Evolutionary conservation across 1,284 basidiomycete genomes (phyloP), one percentile per base, ranked within the genome.

Genomic region (Porphyrellus sp.): DNA sequence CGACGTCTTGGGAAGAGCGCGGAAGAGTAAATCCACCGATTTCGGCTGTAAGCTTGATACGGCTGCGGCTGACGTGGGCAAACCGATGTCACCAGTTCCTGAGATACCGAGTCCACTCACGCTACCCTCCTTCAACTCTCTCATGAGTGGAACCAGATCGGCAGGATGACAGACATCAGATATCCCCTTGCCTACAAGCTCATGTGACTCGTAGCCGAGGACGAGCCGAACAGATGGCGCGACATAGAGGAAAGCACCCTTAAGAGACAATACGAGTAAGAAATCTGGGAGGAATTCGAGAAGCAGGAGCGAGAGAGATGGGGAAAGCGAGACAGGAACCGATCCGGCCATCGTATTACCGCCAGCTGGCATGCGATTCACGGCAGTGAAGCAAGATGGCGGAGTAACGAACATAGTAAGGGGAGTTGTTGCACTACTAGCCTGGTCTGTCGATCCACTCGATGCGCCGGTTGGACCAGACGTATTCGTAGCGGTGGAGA

Each of bases 181-280:
- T 58, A 97, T 74, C 35, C 81, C 79, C 67, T 82, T 83, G 50
- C 91, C 91, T 24, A 93, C 77, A 52, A 98, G 81, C 57, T 96
- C 92, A 38, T 83, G 80, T 4, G 92, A 82, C 34, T 84, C 81
- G 70, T 91, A 93, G 28, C 91, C 92, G 24, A 95, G 77, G 12
- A 91, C 80, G 28, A 79, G 74, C 16, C 79, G 73, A 16, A 94
- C 82, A n/a, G 84, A 81, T 1, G 91, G 92, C 0, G 93, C 91
- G 51, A 93, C 90, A 67, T 97, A 98, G 46, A 95, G 81, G 72
- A 98, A 93, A 8, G 81, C 80, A n/a, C 95, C 95, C 65, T 97
- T 97, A 58, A 98, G 83, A 5, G 91, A 94, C 25, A 98, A 78
- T 37, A 97, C 93, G 64, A 91, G 88, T 27, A 97, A 76, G 65